A percentile compares a stretch with the other conserved stretches of the same genome.
These are phyloP conservation scores for Neoboletus magnificus DNA, from an alignment of 768 basidiomycete species.

Conservation along the genomic window DNA sequence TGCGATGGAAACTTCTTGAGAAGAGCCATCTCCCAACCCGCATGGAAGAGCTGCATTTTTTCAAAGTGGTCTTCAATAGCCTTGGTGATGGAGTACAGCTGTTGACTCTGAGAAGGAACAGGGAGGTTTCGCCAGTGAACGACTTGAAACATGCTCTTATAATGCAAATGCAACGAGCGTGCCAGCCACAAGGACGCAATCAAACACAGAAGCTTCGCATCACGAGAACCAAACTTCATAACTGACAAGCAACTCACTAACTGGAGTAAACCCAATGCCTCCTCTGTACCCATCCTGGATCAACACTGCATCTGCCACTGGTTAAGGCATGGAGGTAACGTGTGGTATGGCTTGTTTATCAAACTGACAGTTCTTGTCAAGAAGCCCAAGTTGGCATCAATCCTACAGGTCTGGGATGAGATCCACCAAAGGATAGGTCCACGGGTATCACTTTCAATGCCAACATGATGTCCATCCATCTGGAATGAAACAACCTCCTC, in stretches of 20 bases:
- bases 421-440: neutral
- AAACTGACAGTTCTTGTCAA: conserved; percentile 24
- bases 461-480: conserved; percentile 7
- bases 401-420: conserved; percentile 25
- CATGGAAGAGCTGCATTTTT: conserved; percentile 7
- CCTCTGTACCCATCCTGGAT: conserved; percentile 47
- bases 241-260: conserved; percentile 40
- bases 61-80: conserved; percentile 27
- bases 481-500: conserved; percentile 20
- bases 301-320: conserved; percentile 31
- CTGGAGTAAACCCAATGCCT: conserved; percentile 38
- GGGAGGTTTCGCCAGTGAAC: conserved; percentile 30
- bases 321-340: conserved; percentile 46
- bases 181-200: conserved; percentile 34
- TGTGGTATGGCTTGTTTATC: conserved; percentile 31
- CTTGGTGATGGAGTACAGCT: conserved; percentile 18
- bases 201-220: conserved; percentile 29
- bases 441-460: conserved; percentile 1
- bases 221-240: conserved; percentile 27
- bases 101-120: conserved; percentile 28
- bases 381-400: conserved; percentile 31
- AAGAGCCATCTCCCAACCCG: neutral
- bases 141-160: conserved; percentile 41
- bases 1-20: neutral
- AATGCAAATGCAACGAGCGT: conserved; percentile 2